A percentile compares a stretch with the other conserved stretches of the same genome.
These are phyloP conservation scores for Sporothrix luriei DNA, from an alignment of 2,329 filamentous ascomycete species.

Conservation along the genomic window DNA sequence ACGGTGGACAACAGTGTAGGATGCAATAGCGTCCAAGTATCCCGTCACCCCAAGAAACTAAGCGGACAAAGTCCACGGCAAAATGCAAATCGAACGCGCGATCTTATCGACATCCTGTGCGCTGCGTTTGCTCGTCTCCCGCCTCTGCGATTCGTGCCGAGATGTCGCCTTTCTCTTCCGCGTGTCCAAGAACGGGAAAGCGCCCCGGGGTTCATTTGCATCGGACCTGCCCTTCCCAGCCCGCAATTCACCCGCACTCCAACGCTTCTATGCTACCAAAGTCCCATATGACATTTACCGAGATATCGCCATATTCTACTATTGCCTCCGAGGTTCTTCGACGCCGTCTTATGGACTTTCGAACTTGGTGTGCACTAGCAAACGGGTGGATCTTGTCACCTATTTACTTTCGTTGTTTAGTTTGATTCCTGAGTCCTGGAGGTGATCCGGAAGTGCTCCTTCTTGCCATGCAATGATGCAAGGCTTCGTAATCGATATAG, in stretches of 20 bases:
- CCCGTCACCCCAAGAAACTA: not conserved
- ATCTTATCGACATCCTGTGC: not conserved
- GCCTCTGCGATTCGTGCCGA: not conserved
- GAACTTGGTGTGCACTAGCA: not conserved
- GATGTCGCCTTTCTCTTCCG: slow-evolving; percentile 23
- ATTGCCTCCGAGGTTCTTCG: not conserved
- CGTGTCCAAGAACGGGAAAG: slow-evolving; percentile 8
- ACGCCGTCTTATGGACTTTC: not conserved
- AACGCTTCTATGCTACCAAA: not conserved
- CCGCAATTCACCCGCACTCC: slow-evolving; percentile 1
- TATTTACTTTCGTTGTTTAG: too few relatives aligned
- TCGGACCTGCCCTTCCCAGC: not conserved
- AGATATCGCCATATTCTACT: not conserved
- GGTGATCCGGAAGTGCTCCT: not conserved
- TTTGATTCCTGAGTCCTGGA: not conserved
- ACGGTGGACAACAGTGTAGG: not conserved
- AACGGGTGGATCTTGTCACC: not conserved
- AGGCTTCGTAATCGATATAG: too few relatives aligned
- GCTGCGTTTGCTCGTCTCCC: not conserved
- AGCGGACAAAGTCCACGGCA: not conserved
- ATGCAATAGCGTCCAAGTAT: not conserved
- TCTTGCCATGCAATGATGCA: slow-evolving; percentile 6
- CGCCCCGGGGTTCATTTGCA: not conserved
- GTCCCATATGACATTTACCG: not conserved
- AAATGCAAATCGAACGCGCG: not conserved